A percentile compares a stretch with the other conserved stretches of the same genome.
phyloP scores from a whole-genome alignment of 2,329 filamentous ascomycete species.

The Simplicillium aogashimaense region DNA sequence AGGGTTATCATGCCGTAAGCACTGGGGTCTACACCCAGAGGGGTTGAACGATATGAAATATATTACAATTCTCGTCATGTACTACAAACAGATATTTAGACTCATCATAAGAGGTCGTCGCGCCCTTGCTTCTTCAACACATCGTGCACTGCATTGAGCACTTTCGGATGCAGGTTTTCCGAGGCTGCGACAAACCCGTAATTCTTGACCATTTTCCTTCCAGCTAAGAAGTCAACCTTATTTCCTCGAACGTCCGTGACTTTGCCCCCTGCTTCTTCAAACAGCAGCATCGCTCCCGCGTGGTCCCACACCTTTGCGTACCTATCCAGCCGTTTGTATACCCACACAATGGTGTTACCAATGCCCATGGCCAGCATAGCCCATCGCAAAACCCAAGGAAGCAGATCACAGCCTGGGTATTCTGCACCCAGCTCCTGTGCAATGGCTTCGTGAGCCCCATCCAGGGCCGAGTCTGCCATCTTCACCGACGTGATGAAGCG shows the following conservation, averaged over 20 bases:
- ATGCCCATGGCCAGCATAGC: slow-evolving; percentile 39
- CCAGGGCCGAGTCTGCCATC: slow-evolving; percentile 35
- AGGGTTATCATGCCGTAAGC: slow-evolving; percentile 37
- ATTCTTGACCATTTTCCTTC: slow-evolving; percentile 38
- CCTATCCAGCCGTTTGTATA: slow-evolving; percentile 38
- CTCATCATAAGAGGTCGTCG: slow-evolving; percentile 5
- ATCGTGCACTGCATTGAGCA: slow-evolving; percentile 60
- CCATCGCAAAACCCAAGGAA: slow-evolving; percentile 50
- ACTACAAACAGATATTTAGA: too few species aligned
- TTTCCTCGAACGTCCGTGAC: slow-evolving; percentile 45
- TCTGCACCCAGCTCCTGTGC: slow-evolving; percentile 28
- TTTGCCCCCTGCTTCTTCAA: slow-evolving; percentile 44
- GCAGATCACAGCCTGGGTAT: slow-evolving; percentile 39
- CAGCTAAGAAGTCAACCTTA: slow-evolving; percentile 37
- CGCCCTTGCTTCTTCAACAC: slow-evolving; percentile 45
- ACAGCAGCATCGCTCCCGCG: slow-evolving; percentile 48
- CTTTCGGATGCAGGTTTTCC: slow-evolving; percentile 26
- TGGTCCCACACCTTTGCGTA: slow-evolving; percentile 51
- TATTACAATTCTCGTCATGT: too few species aligned
- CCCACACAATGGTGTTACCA: slow-evolving; percentile 45
- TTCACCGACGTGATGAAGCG: slow-evolving; percentile 37
- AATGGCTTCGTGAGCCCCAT: slow-evolving; percentile 34
- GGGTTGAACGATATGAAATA: too few species aligned
- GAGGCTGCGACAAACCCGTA: slow-evolving; percentile 48
- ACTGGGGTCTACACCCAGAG: too few species aligned